Evolutionary conservation across 2,329 filamentous ascomycete genomes (phyloP).

Genomic region (Hyphodiscus sp.): DNA sequence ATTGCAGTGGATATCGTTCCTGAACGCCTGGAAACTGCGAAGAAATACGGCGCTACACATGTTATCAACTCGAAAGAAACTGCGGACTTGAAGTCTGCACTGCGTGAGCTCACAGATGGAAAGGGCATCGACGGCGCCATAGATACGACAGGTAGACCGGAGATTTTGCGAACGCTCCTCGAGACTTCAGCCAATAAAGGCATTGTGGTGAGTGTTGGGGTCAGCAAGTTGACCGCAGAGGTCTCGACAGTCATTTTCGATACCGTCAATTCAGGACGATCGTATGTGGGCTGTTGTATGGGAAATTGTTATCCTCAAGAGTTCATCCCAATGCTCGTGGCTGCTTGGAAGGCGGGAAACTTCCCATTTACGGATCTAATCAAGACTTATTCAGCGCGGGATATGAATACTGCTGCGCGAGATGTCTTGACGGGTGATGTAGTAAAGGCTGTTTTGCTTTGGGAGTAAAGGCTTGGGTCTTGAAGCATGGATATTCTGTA

Average conservation of each 20-base stretch:
- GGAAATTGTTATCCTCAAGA: slow-evolving; percentile 20
- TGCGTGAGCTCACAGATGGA: slow-evolving; percentile 9
- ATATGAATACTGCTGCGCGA: slow-evolving; percentile 16
- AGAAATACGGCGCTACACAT: slow-evolving; percentile 35
- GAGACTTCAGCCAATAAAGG: slow-evolving; percentile 16
- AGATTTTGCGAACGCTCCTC: slow-evolving; percentile 10
- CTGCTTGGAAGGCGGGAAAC: slow-evolving; percentile 13
- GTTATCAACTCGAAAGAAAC: slow-evolving; percentile 13
- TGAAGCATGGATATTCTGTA: too few species aligned
- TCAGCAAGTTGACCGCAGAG: slow-evolving; percentile 15
- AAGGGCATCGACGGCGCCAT: slow-evolving; percentile 15
- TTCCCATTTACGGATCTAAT: slow-evolving; percentile 20
- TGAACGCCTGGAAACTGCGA: slow-evolving; percentile 36
- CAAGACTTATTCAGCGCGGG: slow-evolving; percentile 11
- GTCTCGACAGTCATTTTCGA: slow-evolving; percentile 13
- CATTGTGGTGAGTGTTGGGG: slow-evolving; percentile 17
- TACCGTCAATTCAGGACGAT: slow-evolving; percentile 14
- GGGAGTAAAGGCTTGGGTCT: neutral
- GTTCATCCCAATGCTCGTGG: slow-evolving; percentile 15
- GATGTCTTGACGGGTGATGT: slow-evolving; percentile 14
- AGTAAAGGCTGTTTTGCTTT: slow-evolving; percentile 17
- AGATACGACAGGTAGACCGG: slow-evolving; percentile 15
- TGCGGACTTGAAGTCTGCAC: slow-evolving; percentile 6
- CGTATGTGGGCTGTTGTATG: slow-evolving; percentile 17
- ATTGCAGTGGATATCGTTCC: slow-evolving; percentile 41